A percentile compares a stretch with the other conserved stretches of the same genome.
Conservation (phyloP, 2,329 filamentous ascomycete genomes). For the Hypomyces perniciosus region DNA sequence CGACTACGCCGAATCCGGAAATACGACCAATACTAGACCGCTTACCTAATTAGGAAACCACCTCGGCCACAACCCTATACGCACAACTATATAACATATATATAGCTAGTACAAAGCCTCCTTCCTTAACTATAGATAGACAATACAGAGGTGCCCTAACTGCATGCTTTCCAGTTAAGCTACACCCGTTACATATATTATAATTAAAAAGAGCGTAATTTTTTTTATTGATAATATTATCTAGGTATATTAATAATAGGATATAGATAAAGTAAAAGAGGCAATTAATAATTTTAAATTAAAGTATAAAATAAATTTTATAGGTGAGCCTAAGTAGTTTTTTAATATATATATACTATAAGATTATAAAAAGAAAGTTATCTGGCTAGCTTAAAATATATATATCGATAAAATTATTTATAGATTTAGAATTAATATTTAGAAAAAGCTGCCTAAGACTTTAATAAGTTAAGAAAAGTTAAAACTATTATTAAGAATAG, state of each 20-base stretch:
- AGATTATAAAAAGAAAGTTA: background rate
- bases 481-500: background rate
- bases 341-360: background rate
- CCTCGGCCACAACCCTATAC: no score
- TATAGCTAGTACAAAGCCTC: no score
- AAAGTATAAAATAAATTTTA: background rate
- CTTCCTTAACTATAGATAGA: no score
- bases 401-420: conserved; percentile 1
- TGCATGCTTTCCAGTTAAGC: no score
- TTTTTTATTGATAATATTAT: background rate
- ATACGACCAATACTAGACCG: no score
- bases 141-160: no score
- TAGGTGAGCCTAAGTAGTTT: background rate
- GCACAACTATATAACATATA: no score
- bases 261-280: background rate
- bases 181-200: no score
- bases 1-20: no score
- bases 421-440: background rate
- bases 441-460: background rate
- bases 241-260: background rate
- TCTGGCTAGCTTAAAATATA: background rate
- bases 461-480: background rate
- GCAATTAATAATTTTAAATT: background rate
- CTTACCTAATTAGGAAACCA: no score
- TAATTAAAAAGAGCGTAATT: no score